These are phyloP conservation scores for Polyplosphaeria fusca DNA, from an alignment of 495 filamentous ascomycete genomes.

Conservation along the genomic window DNA sequence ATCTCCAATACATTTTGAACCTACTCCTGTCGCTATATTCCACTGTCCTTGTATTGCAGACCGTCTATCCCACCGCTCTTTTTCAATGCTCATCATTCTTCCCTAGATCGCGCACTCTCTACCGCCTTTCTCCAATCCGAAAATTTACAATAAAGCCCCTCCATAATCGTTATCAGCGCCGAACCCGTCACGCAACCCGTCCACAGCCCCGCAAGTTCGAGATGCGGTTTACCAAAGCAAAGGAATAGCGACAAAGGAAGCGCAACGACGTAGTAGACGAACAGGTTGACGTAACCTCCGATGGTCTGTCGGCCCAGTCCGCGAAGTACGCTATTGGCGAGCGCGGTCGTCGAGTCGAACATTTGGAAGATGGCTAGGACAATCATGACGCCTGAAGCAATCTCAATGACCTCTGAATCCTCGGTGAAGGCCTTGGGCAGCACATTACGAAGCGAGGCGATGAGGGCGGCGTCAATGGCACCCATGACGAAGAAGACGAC, in stretches of 20 bases:
- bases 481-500: conserved; percentile 20
- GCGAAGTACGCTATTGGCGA: conserved; percentile 9
- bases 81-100: no score
- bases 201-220: conserved; percentile 18
- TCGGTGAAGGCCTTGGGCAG: conserved; percentile 11
- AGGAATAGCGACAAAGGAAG: conserved; percentile 18
- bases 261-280: conserved; percentile 18
- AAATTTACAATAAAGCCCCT: conserved; percentile 14
- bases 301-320: conserved; percentile 20
- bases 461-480: conserved; percentile 5
- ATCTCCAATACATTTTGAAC: no score
- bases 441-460: not conserved
- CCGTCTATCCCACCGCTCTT: no score
- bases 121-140: conserved; percentile 11
- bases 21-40: no score
- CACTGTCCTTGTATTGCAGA: no score
- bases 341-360: conserved; percentile 13
- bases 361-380: conserved; percentile 18
- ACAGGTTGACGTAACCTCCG: conserved; percentile 20
- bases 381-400: conserved; percentile 14
- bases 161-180: conserved; percentile 9
- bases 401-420: conserved; percentile 9
- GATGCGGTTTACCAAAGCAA: conserved; percentile 14
- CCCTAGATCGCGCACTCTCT: conserved; percentile 11
- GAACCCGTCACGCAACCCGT: conserved; percentile 12